Evolutionary conservation across 768 basidiomycete species (phyloP), one percentile per base, ranked within the genome.

Genomic region (Mycena olivaceomarginata): DNA sequence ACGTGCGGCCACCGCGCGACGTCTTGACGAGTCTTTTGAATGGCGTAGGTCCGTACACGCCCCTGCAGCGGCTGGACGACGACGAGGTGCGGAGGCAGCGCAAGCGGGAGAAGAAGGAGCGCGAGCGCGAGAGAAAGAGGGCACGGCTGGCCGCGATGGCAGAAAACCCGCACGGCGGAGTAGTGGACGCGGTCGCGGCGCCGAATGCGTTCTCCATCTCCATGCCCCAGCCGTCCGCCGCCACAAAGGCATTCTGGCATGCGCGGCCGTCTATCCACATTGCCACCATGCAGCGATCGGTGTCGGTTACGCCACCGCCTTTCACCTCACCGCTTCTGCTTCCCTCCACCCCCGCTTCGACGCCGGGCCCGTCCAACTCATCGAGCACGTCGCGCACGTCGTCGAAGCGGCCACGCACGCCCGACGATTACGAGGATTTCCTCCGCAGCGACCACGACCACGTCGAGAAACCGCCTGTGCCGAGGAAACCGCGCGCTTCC

Each of bases 11-110:
- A 0, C 82, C 89, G 48, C 91, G 95, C 83, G 95, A 96, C 85
- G 94, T 94, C 77, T 89, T 96, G 79, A 96, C 95, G 16, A 94
- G 93, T 84, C 84, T 96, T 66, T 87, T 96, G 81, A 96, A 96
- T 81, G 94, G 95, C 67, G 93, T 95, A 41, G 90, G 89, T 0
- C 91, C 91, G 9, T 93, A 95, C 84, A 89, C 91, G 76, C 89
- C 85, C 18, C 90, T 92, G 39, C 94, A 94, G 85, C 90, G 78
- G 57, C 56, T 62, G 9, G 75, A 87, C 72, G 91, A 92, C 41
- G 93, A 93, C 77, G 90, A 92, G 82, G 80, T 86, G 57, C 89
- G 90, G 79, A 88, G 90, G 83, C 89, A 86, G 77, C 90, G 87
- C 84, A 93, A 90, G 84, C 88, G 87, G 73, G 92, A 92, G 81